phyloP scores from a whole-genome alignment of 2,329 filamentous ascomycete genomes.

The Epichloe aotearoae region DNA sequence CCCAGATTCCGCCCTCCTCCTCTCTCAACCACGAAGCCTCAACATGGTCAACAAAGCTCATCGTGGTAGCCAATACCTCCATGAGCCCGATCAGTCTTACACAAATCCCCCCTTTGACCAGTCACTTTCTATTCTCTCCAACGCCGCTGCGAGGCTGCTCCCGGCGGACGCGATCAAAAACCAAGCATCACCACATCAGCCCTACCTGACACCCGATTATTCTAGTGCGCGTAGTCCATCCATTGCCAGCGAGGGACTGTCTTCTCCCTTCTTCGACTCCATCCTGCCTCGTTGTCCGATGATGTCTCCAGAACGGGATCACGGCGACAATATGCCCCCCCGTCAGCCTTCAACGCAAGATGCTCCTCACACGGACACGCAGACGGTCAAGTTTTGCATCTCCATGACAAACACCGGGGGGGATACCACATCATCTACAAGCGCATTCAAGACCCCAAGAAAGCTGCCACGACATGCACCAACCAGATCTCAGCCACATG shows the following conservation, averaged over 20 bases:
- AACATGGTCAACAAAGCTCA: neutral
- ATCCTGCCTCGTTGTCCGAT: neutral
- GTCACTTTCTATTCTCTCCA: neutral
- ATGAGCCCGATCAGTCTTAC: neutral
- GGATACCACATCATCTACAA: too few species aligned
- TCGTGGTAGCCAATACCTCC: neutral
- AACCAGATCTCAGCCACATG: too few species aligned
- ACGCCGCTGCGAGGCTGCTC: neutral
- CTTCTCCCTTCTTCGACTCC: neutral
- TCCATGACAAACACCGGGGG: too few species aligned
- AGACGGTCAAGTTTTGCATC: neutral
- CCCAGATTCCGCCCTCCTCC: neutral
- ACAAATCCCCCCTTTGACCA: neutral
- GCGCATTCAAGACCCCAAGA: too few species aligned
- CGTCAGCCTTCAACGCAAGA: neutral
- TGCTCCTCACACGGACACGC: neutral
- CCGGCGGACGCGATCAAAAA: neutral
- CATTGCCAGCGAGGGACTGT: constrained; percentile 3
- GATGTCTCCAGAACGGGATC: constrained; percentile 1
- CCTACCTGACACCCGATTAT: constrained; percentile 3
- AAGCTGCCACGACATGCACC: too few species aligned
- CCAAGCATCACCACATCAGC: neutral
- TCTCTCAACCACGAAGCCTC: neutral
- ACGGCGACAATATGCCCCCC: neutral
- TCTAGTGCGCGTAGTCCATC: constrained; percentile 3